Conservation (phyloP, 306 rosid genomes). For the Casuarina cunninghamiana region DNA sequence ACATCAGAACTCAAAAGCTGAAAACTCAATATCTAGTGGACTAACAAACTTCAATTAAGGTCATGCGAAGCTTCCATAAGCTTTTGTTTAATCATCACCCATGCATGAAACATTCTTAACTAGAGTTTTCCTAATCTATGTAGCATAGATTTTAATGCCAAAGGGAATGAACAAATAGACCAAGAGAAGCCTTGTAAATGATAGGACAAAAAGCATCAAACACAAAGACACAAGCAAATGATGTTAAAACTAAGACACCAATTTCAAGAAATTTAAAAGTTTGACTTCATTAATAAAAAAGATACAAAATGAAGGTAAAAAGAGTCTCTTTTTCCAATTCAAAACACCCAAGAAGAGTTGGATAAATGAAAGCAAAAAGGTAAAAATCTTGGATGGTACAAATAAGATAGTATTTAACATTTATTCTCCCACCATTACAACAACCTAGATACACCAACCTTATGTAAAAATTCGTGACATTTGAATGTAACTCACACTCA, state of each 20-base stretch:
- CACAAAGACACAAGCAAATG: not conserved
- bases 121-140: not conserved
- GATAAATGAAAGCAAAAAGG: not conserved
- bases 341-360: not conserved
- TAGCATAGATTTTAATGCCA: no score
- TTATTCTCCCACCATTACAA: slow-evolving; percentile 3
- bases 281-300: not conserved
- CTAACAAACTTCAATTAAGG: not conserved
- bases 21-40: not conserved
- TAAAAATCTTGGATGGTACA: not conserved
- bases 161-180: no score
- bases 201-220: not conserved
- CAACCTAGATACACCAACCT: slow-evolving; percentile 47
- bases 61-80: not conserved
- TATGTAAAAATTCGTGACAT: slow-evolving; percentile 88
- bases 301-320: not conserved
- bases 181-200: not conserved
- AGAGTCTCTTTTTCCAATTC: not conserved
- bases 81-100: not conserved
- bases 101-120: not conserved
- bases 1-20: not conserved
- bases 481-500: slow-evolving; percentile 69
- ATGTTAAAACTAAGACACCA: not conserved
- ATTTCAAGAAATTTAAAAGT: not conserved
- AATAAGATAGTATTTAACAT: not conserved